These are phyloP conservation scores for Hanseniaspora meyeri DNA, from an alignment of 805 yeast genomes.

Conservation along the genomic window DNA sequence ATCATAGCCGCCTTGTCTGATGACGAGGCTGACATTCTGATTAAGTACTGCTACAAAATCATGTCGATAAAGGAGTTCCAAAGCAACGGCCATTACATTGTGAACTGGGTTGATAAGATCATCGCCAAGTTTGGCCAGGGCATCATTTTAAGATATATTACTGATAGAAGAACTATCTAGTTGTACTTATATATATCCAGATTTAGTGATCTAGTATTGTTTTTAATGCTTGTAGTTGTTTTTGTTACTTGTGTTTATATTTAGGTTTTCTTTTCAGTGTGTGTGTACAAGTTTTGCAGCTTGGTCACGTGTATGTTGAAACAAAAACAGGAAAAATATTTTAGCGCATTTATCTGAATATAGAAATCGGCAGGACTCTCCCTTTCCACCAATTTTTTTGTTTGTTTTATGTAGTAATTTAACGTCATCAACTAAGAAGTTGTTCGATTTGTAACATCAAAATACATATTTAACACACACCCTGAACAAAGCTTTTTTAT, in stretches of 20 bases:
- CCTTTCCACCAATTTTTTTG: no score
- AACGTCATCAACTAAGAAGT: no score
- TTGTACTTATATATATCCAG: neutral
- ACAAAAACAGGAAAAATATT: no score
- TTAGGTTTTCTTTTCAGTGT: no score
- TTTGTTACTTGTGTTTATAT: neutral
- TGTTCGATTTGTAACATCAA: no score
- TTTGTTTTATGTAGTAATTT: no score
- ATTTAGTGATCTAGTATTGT: neutral
- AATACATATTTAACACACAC: no score
- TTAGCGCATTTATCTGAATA: no score
- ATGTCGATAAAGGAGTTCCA: conserved; percentile 70
- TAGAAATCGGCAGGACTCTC: no score
- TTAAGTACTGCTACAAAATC: conserved; percentile 76
- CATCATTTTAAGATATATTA: conserved; percentile 71
- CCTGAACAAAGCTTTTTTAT: no score
- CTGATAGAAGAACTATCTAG: conserved; percentile 70
- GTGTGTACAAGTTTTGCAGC: no score
- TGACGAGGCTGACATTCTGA: conserved; percentile 59
- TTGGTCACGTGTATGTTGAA: no score
- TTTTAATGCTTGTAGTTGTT: neutral
- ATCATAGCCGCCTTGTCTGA: conserved; percentile 47
- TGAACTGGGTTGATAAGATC: conserved; percentile 87
- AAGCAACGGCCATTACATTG: conserved; percentile 71
- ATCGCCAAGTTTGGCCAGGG: conserved; percentile 78